phyloP scores from a whole-genome alignment of 306 rosid species.

The Castanea crenata region DNA sequence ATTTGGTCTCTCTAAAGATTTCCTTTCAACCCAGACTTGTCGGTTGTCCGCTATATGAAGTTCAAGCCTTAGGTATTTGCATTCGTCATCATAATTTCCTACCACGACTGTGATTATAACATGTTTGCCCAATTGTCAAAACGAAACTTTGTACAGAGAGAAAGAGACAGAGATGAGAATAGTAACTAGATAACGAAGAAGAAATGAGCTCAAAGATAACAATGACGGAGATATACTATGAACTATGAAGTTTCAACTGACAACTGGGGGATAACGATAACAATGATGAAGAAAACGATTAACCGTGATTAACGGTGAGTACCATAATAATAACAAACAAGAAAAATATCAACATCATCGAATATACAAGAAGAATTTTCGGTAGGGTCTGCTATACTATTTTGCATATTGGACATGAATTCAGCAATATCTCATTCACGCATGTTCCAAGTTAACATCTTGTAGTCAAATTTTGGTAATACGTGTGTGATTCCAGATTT shows the following conservation, averaged over 20 bases:
- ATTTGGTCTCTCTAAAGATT: not conserved
- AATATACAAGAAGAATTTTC: not conserved
- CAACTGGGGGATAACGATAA: not conserved
- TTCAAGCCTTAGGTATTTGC: not conserved
- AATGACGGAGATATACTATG: not conserved
- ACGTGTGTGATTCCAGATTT: too few species aligned
- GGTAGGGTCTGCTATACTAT: not conserved
- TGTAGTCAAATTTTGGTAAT: too few species aligned
- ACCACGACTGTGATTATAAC: not conserved
- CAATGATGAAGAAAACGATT: not conserved
- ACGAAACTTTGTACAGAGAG: not conserved
- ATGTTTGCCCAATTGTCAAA: too few species aligned
- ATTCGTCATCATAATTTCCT: not conserved
- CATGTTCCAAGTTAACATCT: not conserved
- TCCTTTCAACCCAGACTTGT: too few species aligned
- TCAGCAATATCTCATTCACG: not conserved
- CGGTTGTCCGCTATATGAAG: not conserved
- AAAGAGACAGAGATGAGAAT: not conserved
- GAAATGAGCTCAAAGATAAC: not conserved
- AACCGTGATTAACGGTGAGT: not conserved
- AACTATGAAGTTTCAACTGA: not conserved
- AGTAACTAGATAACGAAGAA: not conserved
- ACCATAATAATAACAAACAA: not conserved
- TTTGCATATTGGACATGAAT: not conserved
- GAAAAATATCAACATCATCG: not conserved